Conservation (phyloP, 75 land plant genomes). For the Azolla pinnata region DNA sequence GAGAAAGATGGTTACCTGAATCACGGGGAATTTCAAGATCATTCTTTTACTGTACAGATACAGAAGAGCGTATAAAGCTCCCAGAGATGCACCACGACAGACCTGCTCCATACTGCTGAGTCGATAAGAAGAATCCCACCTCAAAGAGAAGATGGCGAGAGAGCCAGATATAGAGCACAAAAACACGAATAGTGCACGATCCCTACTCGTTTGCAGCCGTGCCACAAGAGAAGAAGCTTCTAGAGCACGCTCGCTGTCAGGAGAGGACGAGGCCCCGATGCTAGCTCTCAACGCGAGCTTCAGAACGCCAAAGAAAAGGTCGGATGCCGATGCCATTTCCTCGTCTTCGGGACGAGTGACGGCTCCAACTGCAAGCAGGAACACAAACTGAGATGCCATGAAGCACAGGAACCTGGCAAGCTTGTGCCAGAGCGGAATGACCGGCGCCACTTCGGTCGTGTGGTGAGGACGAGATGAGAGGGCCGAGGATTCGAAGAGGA, state of each 20-base stretch:
- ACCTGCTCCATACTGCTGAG: slow-evolving; percentile 8
- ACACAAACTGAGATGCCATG: slow-evolving; percentile 10
- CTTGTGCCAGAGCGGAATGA: slow-evolving; percentile 4
- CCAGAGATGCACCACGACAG: slow-evolving; percentile 45
- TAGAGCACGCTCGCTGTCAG: no score
- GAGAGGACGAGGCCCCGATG: slow-evolving; percentile 8
- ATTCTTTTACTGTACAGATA: slow-evolving; percentile 36
- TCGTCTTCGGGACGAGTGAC: slow-evolving; percentile 17
- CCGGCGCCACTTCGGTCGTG: neutral
- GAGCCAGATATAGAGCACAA: slow-evolving; percentile 12
- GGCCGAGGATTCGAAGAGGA: neutral
- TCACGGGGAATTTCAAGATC: slow-evolving; percentile 63
- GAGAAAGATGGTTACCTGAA: slow-evolving; percentile 86
- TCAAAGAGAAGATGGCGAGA: slow-evolving; percentile 15
- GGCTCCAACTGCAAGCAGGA: slow-evolving; percentile 15
- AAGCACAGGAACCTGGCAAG: slow-evolving; percentile 12
- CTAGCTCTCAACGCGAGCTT: slow-evolving; percentile 20
- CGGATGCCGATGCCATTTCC: slow-evolving; percentile 7
- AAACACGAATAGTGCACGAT: slow-evolving; percentile 6
- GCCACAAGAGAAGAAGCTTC: slow-evolving; percentile 9
- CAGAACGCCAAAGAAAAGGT: slow-evolving; percentile 14
- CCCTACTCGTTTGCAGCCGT: slow-evolving; percentile 11
- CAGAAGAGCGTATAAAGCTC: slow-evolving; percentile 41
- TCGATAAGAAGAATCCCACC: neutral
- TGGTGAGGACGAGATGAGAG: neutral